Evolutionary conservation across 441 rosid species (phyloP).

Genomic region (Croton setiger): DNA sequence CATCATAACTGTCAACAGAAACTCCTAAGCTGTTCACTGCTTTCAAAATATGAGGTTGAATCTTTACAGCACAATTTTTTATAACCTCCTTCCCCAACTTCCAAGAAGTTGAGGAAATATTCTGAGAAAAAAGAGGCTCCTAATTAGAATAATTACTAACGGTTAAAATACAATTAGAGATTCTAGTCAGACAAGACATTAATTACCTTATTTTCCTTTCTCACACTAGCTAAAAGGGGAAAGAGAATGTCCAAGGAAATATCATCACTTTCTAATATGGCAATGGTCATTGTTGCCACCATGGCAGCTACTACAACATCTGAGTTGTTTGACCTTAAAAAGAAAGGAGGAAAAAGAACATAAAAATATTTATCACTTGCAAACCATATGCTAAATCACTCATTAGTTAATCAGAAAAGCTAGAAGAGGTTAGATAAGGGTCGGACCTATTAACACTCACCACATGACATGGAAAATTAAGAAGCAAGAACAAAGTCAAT

Average conservation of each 20-base stretch:
- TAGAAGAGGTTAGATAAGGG: not conserved
- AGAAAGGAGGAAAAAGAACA: not conserved
- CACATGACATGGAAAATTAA: not conserved
- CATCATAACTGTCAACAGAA: constrained; percentile 50
- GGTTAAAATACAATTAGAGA: constrained; percentile 18
- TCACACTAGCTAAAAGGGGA: constrained; percentile 53
- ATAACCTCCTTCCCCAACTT: constrained; percentile 57
- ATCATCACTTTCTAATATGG: constrained; percentile 59
- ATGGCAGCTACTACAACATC: constrained; percentile 45
- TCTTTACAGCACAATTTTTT: constrained; percentile 48
- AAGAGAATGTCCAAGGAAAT: constrained; percentile 45
- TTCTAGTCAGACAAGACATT: not conserved
- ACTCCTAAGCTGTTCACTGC: constrained; percentile 40
- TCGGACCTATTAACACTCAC: not conserved
- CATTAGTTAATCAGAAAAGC: not conserved
- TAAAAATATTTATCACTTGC: not conserved
- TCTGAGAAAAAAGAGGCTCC: constrained; percentile 30
- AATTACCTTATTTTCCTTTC: constrained; percentile 56
- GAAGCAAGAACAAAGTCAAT: not conserved
- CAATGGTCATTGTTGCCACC: constrained; percentile 59
- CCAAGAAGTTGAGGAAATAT: constrained; percentile 36
- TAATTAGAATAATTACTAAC: constrained; percentile 1
- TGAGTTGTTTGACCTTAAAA: constrained; percentile 47
- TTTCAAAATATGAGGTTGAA: constrained; percentile 50
- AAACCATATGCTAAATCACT: not conserved